Evolutionary conservation across 2,329 filamentous ascomycete species (phyloP), one percentile per base, ranked within the genome.

Genomic region (Sclerotinia sclerotiorum): DNA sequence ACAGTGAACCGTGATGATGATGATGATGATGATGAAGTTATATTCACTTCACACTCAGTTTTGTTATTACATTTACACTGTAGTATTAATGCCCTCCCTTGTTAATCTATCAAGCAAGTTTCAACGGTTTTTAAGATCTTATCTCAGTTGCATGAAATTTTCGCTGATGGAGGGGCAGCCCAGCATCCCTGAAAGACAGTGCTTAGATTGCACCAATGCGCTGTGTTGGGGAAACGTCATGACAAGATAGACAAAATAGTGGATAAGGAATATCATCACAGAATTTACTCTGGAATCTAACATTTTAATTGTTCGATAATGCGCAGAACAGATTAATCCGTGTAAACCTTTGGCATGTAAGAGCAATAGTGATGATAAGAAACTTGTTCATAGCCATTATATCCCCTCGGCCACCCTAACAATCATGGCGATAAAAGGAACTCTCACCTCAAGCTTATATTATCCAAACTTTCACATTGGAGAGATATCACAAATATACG

Each of bases 121-220:
- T 42, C 6, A 39, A 39, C 54, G 27, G 35, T 13, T 17, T n/a
- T 11, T 48, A 44, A n/a, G 49, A 42, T 58, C n/a, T 29, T 60
- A 32, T 48, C 58, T 61, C 44, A 42, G 15, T 24, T 48, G 27
- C 58, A 49, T 61, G 58, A 49, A 35, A 32, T 63, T 57, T 57
- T 68, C 58, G n/a, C 24, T 39, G 48, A 46, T 63, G 52, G 61
- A 62, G 68, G 65, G 65, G 67, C 68, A 70, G 21, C 51, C 66
- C 61, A 68, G 57, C 24, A 67, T 55, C 52, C 64, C n/a, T 56
- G 29, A 57, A 70, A 69, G 48, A 32, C 58, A 54, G 21, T 52
- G n/a, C 27, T 32, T 32, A 48, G 57, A 61, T 32, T 46, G 46
- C 24, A 61, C 32, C 57, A 60, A 60, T 60, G 57, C 57, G 29